These are phyloP conservation scores for Mixia osmundae DNA, from an alignment of 1,284 basidiomycete genomes.

Conservation along the genomic window DNA sequence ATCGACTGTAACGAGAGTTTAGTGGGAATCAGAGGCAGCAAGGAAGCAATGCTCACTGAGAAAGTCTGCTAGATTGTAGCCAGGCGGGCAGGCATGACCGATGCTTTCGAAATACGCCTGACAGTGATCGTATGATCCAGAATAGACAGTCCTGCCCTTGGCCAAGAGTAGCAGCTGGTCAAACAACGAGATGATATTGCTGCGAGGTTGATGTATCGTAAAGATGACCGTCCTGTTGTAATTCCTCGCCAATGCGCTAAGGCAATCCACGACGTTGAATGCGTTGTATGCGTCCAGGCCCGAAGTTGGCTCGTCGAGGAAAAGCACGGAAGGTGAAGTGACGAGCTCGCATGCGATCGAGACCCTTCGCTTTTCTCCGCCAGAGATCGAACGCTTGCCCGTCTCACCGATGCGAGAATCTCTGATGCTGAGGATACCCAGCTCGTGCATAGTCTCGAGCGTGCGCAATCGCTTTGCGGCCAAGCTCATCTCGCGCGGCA, in stretches of 20 bases:
- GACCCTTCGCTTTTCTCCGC: constrained; percentile 84
- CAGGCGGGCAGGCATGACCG: constrained; percentile 66
- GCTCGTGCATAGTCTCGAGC: constrained; percentile 82
- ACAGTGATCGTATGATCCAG: constrained; percentile 46
- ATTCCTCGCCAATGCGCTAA: constrained; percentile 58
- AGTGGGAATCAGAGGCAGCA: neutral
- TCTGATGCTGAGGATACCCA: constrained; percentile 78
- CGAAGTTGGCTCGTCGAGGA: constrained; percentile 89
- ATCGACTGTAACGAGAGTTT: neutral
- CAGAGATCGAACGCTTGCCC: constrained; percentile 67
- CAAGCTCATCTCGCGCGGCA: constrained; percentile 81
- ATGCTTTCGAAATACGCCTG: constrained; percentile 56
- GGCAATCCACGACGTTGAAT: constrained; percentile 70
- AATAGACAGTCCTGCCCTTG: constrained; percentile 58
- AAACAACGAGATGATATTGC: constrained; percentile 86
- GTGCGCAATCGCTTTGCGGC: constrained; percentile 85
- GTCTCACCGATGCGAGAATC: constrained; percentile 70
- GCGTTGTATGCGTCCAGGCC: constrained; percentile 89
- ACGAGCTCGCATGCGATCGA: constrained; percentile 97
- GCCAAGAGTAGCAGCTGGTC: constrained; percentile 74
- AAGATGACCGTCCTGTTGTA: constrained; percentile 92
- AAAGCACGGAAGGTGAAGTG: constrained; percentile 80
- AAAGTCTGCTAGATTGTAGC: constrained; percentile 91
- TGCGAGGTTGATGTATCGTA: constrained; percentile 95
- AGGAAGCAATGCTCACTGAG: constrained; percentile 32